phyloP scores from a whole-genome alignment of 345 rosid species.

The Camelina hispida region DNA sequence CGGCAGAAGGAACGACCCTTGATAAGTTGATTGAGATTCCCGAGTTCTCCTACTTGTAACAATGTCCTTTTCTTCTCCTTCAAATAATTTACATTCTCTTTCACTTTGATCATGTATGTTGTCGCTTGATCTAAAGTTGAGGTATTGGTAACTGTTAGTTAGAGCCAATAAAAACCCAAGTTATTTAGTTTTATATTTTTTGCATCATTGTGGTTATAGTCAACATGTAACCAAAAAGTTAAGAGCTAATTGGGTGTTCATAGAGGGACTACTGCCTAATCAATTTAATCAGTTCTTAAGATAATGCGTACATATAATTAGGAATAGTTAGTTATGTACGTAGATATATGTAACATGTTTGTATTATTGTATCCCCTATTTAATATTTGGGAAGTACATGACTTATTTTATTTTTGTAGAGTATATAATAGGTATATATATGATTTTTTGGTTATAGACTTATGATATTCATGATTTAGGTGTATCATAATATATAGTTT shows the following conservation, averaged over 20 bases:
- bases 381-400: too few relatives aligned
- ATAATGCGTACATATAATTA: background rate
- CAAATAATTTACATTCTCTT: slow-evolving; percentile 23
- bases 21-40: background rate
- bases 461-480: too few relatives aligned
- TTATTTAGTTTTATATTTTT: background rate
- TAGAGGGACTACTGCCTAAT: background rate
- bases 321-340: background rate
- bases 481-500: too few relatives aligned
- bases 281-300: background rate
- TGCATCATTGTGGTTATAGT: slow-evolving; percentile 12
- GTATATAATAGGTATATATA: too few relatives aligned
- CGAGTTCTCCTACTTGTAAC: background rate
- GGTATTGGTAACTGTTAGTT: slow-evolving; percentile 29
- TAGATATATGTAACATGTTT: too few relatives aligned
- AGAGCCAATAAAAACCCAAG: background rate
- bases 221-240: background rate
- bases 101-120: slow-evolving; percentile 30
- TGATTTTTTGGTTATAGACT: too few relatives aligned
- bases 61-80: slow-evolving; percentile 30
- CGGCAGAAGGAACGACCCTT: slow-evolving; percentile 26
- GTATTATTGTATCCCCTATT: background rate
- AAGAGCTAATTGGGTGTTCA: background rate
- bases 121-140: slow-evolving; percentile 34
- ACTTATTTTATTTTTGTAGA: too few relatives aligned